phyloP scores from a whole-genome alignment of 2,329 filamentous ascomycete genomes.

The Didymella sp. region DNA sequence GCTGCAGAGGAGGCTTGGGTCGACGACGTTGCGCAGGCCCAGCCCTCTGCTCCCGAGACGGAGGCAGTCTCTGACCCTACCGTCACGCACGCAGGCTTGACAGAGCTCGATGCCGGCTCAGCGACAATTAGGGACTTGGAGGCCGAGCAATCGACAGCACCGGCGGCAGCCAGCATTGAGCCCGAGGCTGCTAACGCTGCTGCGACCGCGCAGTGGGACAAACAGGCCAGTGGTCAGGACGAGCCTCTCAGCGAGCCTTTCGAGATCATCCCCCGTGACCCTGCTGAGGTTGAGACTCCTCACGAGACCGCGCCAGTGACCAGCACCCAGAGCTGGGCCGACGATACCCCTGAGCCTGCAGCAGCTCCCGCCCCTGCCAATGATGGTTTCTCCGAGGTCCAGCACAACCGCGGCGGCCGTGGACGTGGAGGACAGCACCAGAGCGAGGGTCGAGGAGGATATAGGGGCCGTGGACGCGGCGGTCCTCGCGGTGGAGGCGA shows the following conservation, averaged over 20 bases:
- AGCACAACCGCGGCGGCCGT: slow-evolving; percentile 51
- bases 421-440: slow-evolving; percentile 56
- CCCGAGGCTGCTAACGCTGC: slow-evolving; percentile 58
- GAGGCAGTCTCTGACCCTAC: slow-evolving; percentile 67
- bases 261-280: slow-evolving; percentile 77
- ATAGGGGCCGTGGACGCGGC: slow-evolving; percentile 61
- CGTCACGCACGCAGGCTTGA: slow-evolving; percentile 69
- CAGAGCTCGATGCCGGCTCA: slow-evolving; percentile 65
- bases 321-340: slow-evolving; percentile 81
- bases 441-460: slow-evolving; percentile 59
- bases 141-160: slow-evolving; percentile 38
- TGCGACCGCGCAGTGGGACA: slow-evolving; percentile 72
- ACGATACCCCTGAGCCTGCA: slow-evolving; percentile 64
- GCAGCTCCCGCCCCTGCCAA: slow-evolving; percentile 49
- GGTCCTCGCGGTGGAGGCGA: slow-evolving; percentile 50
- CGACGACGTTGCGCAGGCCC: slow-evolving; percentile 56
- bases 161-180: slow-evolving; percentile 50
- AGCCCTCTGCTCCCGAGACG: slow-evolving; percentile 47
- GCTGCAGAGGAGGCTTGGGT: slow-evolving; percentile 60
- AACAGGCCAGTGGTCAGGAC: slow-evolving; percentile 55
- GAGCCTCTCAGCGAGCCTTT: slow-evolving; percentile 69
- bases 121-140: slow-evolving; percentile 42
- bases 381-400: slow-evolving; percentile 78
- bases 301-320: slow-evolving; percentile 60
- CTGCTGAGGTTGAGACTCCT: slow-evolving; percentile 75